A percentile compares a stretch with the other conserved stretches of the same genome.
Evolutionary conservation across 2,329 filamentous ascomycete genomes (phyloP).

Genomic region (Ceratocystiopsis brevicomis): DNA sequence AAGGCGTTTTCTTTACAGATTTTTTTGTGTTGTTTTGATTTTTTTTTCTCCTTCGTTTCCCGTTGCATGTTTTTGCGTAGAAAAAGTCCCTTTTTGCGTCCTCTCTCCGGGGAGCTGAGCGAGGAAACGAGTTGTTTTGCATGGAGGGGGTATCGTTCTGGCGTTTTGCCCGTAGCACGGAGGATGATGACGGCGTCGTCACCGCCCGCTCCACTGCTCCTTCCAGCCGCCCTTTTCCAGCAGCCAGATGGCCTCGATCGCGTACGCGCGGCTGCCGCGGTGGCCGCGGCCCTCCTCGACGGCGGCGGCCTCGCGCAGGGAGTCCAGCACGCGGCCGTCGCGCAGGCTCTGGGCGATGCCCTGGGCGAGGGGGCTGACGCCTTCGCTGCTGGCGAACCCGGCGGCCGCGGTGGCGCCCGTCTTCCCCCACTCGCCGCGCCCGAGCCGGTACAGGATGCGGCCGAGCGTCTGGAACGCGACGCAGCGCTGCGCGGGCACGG

Average conservation of each 20-base stretch:
- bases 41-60: background rate
- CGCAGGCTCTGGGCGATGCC: slow-evolving; percentile 72
- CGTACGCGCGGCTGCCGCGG: slow-evolving; percentile 64
- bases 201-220: slow-evolving; percentile 34
- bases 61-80: too few species aligned
- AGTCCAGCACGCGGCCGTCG: slow-evolving; percentile 57
- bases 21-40: background rate
- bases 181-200: too few species aligned
- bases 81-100: too few species aligned
- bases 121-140: too few species aligned
- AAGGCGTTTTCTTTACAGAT: background rate
- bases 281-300: slow-evolving; percentile 47
- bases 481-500: slow-evolving; percentile 72
- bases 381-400: slow-evolving; percentile 3
- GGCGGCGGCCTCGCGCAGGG: slow-evolving; percentile 55
- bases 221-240: slow-evolving; percentile 55
- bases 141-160: too few species aligned
- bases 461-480: slow-evolving; percentile 84
- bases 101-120: too few species aligned
- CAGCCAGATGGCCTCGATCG: slow-evolving; percentile 76
- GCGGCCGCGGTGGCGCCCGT: slow-evolving; percentile 16
- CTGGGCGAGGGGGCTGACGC: slow-evolving; percentile 35
- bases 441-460: slow-evolving; percentile 65
- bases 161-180: too few species aligned
- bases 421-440: slow-evolving; percentile 50